Base-by-base conservation (phyloP, 2,329 filamentous ascomycete species). In the Colletotrichum neosansevieriae region DNA sequence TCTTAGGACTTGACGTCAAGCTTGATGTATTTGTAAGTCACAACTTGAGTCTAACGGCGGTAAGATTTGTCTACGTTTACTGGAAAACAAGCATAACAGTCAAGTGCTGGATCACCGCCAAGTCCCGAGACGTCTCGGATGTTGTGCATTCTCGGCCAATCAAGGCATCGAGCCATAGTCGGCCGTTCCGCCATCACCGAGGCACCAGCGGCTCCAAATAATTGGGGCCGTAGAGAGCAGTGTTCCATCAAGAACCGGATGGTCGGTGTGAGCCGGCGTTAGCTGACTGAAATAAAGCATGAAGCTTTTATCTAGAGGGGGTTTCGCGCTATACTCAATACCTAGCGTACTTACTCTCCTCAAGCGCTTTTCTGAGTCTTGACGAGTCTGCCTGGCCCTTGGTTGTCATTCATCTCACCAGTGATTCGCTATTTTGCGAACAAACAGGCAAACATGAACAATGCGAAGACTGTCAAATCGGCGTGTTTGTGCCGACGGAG, bases 401-500 rank as follows among this genome's bases (percentile, higher is more conserved):
- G 29, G 29, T 9, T 7, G 29, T 7, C 29, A 29, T 7, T 9
- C 29, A 29, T 9, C 29, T 29, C 29, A 29, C 29, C 29, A 29
- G 29, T 29, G 9, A 9, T 4, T 29, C 29, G 6, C 6, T 6
- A 29, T 29, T 1, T 29, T 6, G 7, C 29, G 29, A 29, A 29
- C 29, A 29, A 29, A 29, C 6, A 29, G 29, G 29, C 29, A 29
- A 21, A 29, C 50, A 72, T 72, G 71, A 29, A 70, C 38, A 61
- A 70, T 50, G 47, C 63, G 45, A 71, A 74, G n/a, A 72, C 67
- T 3, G 72, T 87, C 66, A 79, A 47, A 79, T 88, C 56, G 86
- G 85, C 21, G 84, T 88, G 63, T 86, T 85, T 73, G 76, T 86
- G 56, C 84, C 85, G 2, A 69, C 72, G 2, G 77, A 78, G 1